phyloP scores from a whole-genome alignment of 345 rosid species.

The Eutrema japonicum region DNA sequence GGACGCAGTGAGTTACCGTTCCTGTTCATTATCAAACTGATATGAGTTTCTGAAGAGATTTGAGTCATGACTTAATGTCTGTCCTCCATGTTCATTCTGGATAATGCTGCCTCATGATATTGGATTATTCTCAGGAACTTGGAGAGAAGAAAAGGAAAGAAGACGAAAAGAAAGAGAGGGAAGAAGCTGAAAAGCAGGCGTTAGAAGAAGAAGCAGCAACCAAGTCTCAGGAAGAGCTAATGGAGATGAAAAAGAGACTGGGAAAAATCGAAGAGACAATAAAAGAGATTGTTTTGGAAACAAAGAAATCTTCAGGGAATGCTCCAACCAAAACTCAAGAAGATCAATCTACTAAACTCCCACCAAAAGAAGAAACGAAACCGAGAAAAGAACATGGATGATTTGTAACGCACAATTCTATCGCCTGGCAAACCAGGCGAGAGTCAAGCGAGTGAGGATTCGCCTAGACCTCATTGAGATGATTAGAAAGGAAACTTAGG shows the following conservation, averaged over 20 bases:
- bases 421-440: not conserved
- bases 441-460: slow-evolving; percentile 17
- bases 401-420: too few relatives aligned
- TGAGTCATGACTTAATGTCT: not conserved
- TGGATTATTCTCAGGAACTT: slow-evolving; percentile 55
- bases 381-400: not conserved
- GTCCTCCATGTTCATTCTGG: not conserved
- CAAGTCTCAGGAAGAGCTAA: slow-evolving; percentile 47
- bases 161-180: slow-evolving; percentile 60
- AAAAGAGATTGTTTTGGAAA: slow-evolving; percentile 62
- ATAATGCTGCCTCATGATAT: not conserved
- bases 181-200: slow-evolving; percentile 53
- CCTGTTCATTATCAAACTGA: not conserved
- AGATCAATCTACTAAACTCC: slow-evolving; percentile 38
- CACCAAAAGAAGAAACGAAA: slow-evolving; percentile 21
- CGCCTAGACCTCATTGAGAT: slow-evolving; percentile 15
- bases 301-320: slow-evolving; percentile 55
- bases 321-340: slow-evolving; percentile 45
- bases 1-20: slow-evolving; percentile 64
- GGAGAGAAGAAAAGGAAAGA: slow-evolving; percentile 60
- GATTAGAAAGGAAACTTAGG: slow-evolving; percentile 23
- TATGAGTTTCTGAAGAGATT: not conserved
- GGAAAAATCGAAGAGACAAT: slow-evolving; percentile 72
- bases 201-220: slow-evolving; percentile 49
- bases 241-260: slow-evolving; percentile 72